Base-by-base conservation (phyloP, 176 grass and related monocot genomes). In the Guadua angustifolia region DNA sequence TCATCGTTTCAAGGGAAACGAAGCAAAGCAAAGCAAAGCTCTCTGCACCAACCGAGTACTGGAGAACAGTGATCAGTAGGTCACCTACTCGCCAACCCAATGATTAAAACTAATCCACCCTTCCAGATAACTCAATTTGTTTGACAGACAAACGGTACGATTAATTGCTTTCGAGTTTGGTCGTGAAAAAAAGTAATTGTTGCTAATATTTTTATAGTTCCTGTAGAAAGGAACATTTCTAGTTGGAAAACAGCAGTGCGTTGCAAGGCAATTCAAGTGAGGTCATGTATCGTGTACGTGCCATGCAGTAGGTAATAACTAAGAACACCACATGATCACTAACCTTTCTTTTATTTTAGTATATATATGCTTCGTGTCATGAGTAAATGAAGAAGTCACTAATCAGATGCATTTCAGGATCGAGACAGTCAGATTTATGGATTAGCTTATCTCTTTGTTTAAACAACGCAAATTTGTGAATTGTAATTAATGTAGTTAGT, bases 211-310 rank as follows among this genome's bases (percentile, higher is more conserved):
- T 10, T 64, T 49, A 29, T 66, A n/a, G 9, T 15, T 13, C 15
- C 9, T 9, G 69, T 13, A 47, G 7, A 29, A 71, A 17, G 40
- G 24, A 13, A 24, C 19, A 39, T 43, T 46, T 71, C 11, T 40
- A 10, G 68, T 10, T 9, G 69, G 2, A 24, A 46, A 62, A 83
- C 45, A 79, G 18, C 29, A 52, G 46, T 53, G 21, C 32, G 42
- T 67, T 39, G 29, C n/a, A 71, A 71, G 79, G 36, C 21, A 57
- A 58, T 45, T 45, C 43, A 49, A 49, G 79, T 5, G 33, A 68
- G 42, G 39, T 25, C 7, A 21, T 53, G 17, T 7, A 6, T 53
- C 51, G 19, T 19, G 51, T 53, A 5, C 9, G 22, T 25, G 57
- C 0, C 9, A 60, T 12, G 22, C 3, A 25, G 10, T 60, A 60